A percentile compares a stretch with the other conserved stretches of the same genome.
phyloP scores from a whole-genome alignment of 73 alveolate species.

The Tetrahymena thermophila region DNA sequence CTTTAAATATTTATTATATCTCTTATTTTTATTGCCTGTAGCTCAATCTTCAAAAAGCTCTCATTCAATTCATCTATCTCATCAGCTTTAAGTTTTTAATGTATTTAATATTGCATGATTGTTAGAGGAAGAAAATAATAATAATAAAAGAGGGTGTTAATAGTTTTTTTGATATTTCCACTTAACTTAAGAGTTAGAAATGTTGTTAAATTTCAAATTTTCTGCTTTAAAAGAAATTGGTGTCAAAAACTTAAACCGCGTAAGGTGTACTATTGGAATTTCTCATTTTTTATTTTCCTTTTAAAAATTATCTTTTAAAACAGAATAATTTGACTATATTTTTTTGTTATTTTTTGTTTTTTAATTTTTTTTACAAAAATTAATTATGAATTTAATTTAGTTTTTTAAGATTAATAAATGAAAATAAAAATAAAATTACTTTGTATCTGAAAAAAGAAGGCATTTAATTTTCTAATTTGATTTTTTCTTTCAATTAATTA shows the following conservation, averaged over 20 bases:
- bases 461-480: neutral
- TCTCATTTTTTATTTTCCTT: neutral
- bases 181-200: neutral
- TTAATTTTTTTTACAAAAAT: too few species aligned
- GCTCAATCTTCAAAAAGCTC: neutral
- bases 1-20: neutral
- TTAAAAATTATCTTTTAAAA: neutral
- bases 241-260: neutral
- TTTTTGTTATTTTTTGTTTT: neutral
- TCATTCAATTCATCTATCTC: neutral
- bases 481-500: too few species aligned
- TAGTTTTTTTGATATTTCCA: neutral
- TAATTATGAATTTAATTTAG: neutral
- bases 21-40: neutral
- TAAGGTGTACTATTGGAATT: neutral
- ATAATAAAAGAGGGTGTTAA: neutral
- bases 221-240: neutral
- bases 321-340: neutral
- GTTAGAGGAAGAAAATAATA: neutral
- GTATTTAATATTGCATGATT: too few species aligned
- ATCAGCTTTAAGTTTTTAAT: neutral
- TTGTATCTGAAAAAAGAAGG: neutral
- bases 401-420: too few species aligned
- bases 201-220: neutral
- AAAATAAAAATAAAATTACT: too few species aligned